These are phyloP conservation scores for Candida maesae DNA, from an alignment of 805 yeast genomes.

Conservation along the genomic window DNA sequence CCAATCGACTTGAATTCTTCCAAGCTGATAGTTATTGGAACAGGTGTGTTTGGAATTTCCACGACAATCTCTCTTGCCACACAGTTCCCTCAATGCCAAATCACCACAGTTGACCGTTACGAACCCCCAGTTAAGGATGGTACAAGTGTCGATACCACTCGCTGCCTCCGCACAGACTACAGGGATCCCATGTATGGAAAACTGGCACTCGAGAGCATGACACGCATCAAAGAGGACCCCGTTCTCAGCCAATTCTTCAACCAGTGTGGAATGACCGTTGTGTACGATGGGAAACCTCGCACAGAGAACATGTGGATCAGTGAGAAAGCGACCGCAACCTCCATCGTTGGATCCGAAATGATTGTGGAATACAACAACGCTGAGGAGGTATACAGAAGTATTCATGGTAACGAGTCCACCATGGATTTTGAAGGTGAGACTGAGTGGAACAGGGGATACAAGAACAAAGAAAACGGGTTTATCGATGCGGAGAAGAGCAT, in stretches of 20 bases:
- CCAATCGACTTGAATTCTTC: not conserved
- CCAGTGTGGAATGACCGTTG: slow-evolving; percentile 15
- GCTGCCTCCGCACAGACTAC: slow-evolving; percentile 17
- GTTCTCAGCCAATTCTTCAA: slow-evolving; percentile 10
- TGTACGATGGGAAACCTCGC: slow-evolving; percentile 8
- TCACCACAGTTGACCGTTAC: slow-evolving; percentile 14
- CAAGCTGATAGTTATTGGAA: slow-evolving; percentile 40
- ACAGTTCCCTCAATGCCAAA: slow-evolving; percentile 7
- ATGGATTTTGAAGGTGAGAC: slow-evolving; percentile 20
- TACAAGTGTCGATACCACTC: slow-evolving; percentile 16
- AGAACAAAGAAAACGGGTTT: slow-evolving; percentile 12
- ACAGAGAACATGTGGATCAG: slow-evolving; percentile 3
- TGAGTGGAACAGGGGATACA: slow-evolving; percentile 16
- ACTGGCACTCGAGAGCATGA: slow-evolving; percentile 10
- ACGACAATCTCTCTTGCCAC: slow-evolving; percentile 30
- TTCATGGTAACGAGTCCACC: not conserved
- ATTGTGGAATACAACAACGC: not conserved
- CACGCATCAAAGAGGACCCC: slow-evolving; percentile 8
- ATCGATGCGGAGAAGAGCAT: slow-evolving; percentile 16
- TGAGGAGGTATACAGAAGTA: slow-evolving; percentile 4
- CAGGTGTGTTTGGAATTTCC: slow-evolving; percentile 49
- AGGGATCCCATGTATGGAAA: slow-evolving; percentile 9
- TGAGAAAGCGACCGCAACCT: not conserved
- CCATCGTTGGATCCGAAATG: not conserved
- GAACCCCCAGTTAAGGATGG: slow-evolving; percentile 19